Evolutionary conservation across 148 eudicot species (phyloP).

Genomic region (Diospyros lotus): DNA sequence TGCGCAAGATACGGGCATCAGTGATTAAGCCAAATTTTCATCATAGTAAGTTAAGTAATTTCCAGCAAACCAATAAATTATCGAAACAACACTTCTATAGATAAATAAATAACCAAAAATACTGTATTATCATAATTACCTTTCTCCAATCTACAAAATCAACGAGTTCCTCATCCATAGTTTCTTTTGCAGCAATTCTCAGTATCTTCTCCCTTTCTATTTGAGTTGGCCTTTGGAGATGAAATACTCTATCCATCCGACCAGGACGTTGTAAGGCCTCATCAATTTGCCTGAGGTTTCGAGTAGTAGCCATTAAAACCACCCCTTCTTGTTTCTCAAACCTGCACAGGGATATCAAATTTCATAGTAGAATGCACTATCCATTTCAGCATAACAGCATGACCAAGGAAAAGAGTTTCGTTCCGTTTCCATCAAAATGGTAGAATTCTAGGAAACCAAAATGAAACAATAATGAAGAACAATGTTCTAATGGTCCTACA

Average conservation of each 20-base stretch:
- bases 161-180: conserved; percentile 81
- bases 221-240: conserved; percentile 80
- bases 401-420: too few species aligned
- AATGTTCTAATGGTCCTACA: too few species aligned
- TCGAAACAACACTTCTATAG: neutral
- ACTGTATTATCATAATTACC: conserved; percentile 35
- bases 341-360: conserved; percentile 34
- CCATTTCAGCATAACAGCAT: too few species aligned
- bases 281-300: conserved; percentile 73
- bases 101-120: neutral
- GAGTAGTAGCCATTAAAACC: conserved; percentile 94
- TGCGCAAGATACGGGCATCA: neutral
- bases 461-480: too few species aligned
- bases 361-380: too few species aligned
- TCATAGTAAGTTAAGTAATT: neutral
- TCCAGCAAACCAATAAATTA: neutral
- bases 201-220: conserved; percentile 83
- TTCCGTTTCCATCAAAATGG: too few species aligned
- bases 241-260: conserved; percentile 92
- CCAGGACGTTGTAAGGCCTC: conserved; percentile 94
- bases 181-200: conserved; percentile 58
- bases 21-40: neutral
- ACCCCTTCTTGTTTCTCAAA: conserved; percentile 99
- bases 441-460: too few species aligned
- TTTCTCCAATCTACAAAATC: conserved; percentile 86